Evolutionary conservation across 306 rosid species (phyloP).

Genomic region (Nissolia schottii): DNA sequence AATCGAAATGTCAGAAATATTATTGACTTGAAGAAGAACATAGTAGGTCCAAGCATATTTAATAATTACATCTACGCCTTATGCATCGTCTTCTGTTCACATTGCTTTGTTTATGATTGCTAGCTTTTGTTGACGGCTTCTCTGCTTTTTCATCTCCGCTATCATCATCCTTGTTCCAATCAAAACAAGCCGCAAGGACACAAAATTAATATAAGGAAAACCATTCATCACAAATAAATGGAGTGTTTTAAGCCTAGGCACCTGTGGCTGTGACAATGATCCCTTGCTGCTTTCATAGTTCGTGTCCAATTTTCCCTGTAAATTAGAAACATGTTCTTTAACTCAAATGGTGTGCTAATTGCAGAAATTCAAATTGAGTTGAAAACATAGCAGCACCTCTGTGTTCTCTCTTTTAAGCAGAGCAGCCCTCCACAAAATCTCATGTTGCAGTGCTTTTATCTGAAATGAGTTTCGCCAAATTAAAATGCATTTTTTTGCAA

Average conservation of each 20-base stretch:
- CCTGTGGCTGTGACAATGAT: conserved; percentile 45
- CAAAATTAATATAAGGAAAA: not conserved
- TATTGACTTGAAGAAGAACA: not conserved
- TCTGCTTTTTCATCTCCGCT: conserved; percentile 28
- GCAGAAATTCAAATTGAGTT: not conserved
- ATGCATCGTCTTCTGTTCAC: conserved; percentile 25
- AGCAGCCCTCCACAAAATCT: conserved; percentile 66
- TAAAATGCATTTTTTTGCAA: not conserved
- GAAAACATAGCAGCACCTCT: conserved; percentile 37
- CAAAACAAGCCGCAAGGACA: conserved; percentile 9
- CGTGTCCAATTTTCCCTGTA: conserved; percentile 37
- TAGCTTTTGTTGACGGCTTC: conserved; percentile 1
- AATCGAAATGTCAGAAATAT: not conserved
- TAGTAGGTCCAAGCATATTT: not conserved
- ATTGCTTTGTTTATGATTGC: conserved; percentile 13
- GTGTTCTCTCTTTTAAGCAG: conserved; percentile 47
- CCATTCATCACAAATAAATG: not conserved
- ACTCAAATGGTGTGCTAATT: not conserved
- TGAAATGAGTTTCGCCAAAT: conserved; percentile 25
- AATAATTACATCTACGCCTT: conserved; percentile 61
- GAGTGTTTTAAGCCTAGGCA: conserved; percentile 11
- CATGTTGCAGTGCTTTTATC: conserved; percentile 74
- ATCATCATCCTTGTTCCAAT: conserved; percentile 37
- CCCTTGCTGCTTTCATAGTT: conserved; percentile 16
- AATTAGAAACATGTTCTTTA: not conserved